phyloP scores from a whole-genome alignment of 108 stramenopile genomes.

The Nitzschia putrida region DNA sequence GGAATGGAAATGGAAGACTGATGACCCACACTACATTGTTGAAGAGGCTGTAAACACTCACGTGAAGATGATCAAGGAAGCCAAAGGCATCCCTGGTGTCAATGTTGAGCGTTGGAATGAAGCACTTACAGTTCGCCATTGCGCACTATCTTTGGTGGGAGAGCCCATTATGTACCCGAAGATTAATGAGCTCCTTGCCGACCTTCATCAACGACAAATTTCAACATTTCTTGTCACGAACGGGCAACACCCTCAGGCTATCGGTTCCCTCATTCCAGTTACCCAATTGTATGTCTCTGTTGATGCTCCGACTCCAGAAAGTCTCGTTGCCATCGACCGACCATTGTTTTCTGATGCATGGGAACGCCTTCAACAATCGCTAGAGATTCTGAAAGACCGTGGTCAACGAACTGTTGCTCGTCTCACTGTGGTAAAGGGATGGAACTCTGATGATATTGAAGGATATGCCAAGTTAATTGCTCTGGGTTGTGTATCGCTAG shows the following conservation, averaged over 20 bases:
- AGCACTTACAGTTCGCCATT: slow-evolving; percentile 89
- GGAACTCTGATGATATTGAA: slow-evolving; percentile 90
- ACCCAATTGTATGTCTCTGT: slow-evolving; percentile 94
- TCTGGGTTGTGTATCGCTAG: slow-evolving; percentile 84
- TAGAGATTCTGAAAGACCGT: slow-evolving; percentile 75
- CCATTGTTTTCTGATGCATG: slow-evolving; percentile 95
- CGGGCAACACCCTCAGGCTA: slow-evolving; percentile 94
- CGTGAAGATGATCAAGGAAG: slow-evolving; percentile 90
- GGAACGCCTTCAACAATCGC: slow-evolving; percentile 84
- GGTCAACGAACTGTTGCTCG: slow-evolving; percentile 95
- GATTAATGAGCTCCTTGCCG: slow-evolving; percentile 87
- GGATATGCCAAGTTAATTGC: slow-evolving; percentile 92
- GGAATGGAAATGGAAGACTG: slow-evolving; percentile 97
- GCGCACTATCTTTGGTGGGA: slow-evolving; percentile 86
- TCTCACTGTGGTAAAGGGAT: slow-evolving; percentile 94
- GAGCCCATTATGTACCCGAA: slow-evolving; percentile 97
- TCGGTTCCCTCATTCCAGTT: slow-evolving; percentile 84
- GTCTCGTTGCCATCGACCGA: slow-evolving; percentile 88
- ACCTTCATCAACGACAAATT: slow-evolving; percentile 87
- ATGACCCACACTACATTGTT: slow-evolving; percentile 90
- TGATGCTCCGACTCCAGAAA: slow-evolving; percentile 92
- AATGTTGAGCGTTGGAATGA: slow-evolving; percentile 89
- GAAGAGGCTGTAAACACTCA: slow-evolving; percentile 83
- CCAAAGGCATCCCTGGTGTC: slow-evolving; percentile 94
- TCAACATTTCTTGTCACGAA: slow-evolving; percentile 96